phyloP scores from a whole-genome alignment of 2,329 filamentous ascomycete genomes.

The Incumbomyces lentus region DNA sequence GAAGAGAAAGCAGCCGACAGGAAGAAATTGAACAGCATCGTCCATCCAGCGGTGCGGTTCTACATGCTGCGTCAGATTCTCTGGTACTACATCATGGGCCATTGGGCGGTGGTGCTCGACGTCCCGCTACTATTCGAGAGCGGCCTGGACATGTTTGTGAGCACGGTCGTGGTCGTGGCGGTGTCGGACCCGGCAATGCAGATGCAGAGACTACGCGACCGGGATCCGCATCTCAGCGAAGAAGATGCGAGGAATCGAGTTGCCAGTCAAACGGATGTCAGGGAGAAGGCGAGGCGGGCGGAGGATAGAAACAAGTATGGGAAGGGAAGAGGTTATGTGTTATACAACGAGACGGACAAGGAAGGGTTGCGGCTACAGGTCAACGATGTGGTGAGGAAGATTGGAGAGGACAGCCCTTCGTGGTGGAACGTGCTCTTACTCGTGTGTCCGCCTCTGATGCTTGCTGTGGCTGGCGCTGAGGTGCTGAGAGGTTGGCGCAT shows the following conservation, averaged over 20 bases:
- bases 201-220: conserved; percentile 62
- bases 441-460: conserved; percentile 57
- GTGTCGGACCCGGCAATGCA: conserved; percentile 71
- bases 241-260: conserved; percentile 85
- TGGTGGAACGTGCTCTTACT: conserved; percentile 74
- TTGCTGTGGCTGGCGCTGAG: conserved; percentile 20
- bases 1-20: conserved; percentile 62
- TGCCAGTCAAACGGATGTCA: conserved; percentile 73
- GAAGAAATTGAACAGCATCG: conserved; percentile 72
- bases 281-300: conserved; percentile 68
- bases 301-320: conserved; percentile 50
- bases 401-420: conserved; percentile 54
- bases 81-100: conserved; percentile 60
- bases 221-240: conserved; percentile 67
- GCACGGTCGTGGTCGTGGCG: conserved; percentile 75
- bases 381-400: conserved; percentile 50
- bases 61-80: conserved; percentile 71
- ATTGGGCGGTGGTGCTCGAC: conserved; percentile 86
- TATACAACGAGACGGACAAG: conserved; percentile 79
- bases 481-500: conserved; percentile 59
- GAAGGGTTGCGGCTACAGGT: conserved; percentile 61
- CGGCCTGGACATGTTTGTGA: conserved; percentile 74
- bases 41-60: conserved; percentile 78
- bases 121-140: conserved; percentile 87
- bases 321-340: conserved; percentile 57